Evolutionary conservation across 176 grass and related monocot genomes (phyloP), one percentile per base, ranked within the genome.

Genomic region (Melocanna baccifera): DNA sequence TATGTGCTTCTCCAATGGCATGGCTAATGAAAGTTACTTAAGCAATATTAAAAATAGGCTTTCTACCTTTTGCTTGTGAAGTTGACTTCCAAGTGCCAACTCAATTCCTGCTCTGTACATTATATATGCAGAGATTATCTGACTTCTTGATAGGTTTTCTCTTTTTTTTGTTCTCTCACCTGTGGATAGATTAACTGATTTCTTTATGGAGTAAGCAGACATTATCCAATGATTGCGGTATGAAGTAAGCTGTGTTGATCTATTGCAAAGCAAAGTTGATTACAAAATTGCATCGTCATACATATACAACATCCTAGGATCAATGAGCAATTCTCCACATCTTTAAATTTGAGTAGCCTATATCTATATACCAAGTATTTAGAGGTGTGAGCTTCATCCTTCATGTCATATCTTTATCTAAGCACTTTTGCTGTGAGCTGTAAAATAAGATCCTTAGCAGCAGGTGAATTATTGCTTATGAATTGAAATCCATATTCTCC

Each of bases 221-320:
- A 34, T 3, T 34, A 34, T 34, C 32, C 32, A 47, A 32, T 52
- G 53, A 67, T 34, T 61, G 37, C 9, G 14, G 32, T 6, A 30
- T 71, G 43, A 71, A 81, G 3, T 65, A 5, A 62, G 55, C 9
- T 78, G 45, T 72, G 39, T 12, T 80, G 76, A 77, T 77, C 14
- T 76, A 6, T 52, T 53, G 59, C 64, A 62, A 64, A 10, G 1
- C 25, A 26, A 67, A 66, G 40, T 59, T 67, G 51, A 16, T 45
- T 42, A 2, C 10, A 28, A 12, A 1, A 11, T 62, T 13, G 2
- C 58, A 62, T 13, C 19, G 2, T 57, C 7, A 28, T 62, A 26
- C 12, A 28, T 62, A 28, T 14, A 14, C 59, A 59, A 1, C 57
- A 15, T 29, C 23, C 0, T 62, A 28, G 23, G 12, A 29, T 62